Conservation (phyloP, 78 protist genomes). For the Ministeria vibrans region DNA sequence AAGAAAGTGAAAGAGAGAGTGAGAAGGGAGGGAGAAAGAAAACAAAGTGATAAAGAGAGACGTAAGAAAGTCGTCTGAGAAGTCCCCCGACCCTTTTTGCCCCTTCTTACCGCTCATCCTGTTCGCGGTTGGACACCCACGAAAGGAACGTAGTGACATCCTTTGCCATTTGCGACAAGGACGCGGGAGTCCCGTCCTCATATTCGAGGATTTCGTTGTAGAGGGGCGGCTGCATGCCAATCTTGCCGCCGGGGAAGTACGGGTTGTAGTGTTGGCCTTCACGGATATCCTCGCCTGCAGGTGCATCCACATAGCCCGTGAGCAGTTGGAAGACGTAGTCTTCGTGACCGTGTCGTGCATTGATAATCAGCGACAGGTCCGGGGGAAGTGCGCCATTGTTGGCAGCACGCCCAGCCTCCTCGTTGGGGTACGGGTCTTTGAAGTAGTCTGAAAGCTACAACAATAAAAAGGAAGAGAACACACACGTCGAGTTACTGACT, state of each 20-base stretch:
- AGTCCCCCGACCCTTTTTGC: no score
- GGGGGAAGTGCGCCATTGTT: slow-evolving; percentile 88
- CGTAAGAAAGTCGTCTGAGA: no score
- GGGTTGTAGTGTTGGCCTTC: slow-evolving; percentile 80
- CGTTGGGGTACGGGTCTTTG: slow-evolving; percentile 78
- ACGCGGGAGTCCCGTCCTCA: slow-evolving; percentile 79
- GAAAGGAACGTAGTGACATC: slow-evolving; percentile 78
- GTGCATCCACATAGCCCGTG: slow-evolving; percentile 73
- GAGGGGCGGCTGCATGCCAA: slow-evolving; percentile 74
- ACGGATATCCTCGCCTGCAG: slow-evolving; percentile 64
- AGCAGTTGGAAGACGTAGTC: slow-evolving; percentile 83
- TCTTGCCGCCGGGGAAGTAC: slow-evolving; percentile 82
- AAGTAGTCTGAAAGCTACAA: slow-evolving; percentile 75
- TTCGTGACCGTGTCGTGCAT: slow-evolving; percentile 68
- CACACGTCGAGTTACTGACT: no score
- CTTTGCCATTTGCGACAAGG: slow-evolving; percentile 82
- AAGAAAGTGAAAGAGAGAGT: no score
- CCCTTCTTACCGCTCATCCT: slow-evolving; percentile 73
- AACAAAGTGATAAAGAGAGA: no score
- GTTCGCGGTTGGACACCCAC: slow-evolving; percentile 78
- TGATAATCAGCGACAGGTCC: slow-evolving; percentile 73
- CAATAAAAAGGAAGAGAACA: neutral
- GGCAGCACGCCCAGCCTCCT: slow-evolving; percentile 66
- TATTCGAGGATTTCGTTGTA: slow-evolving; percentile 61
- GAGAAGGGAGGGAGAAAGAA: no score